These are phyloP conservation scores for Phytophthora meadii DNA, from an alignment of 352 stramenopile genomes.

Conservation along the genomic window DNA sequence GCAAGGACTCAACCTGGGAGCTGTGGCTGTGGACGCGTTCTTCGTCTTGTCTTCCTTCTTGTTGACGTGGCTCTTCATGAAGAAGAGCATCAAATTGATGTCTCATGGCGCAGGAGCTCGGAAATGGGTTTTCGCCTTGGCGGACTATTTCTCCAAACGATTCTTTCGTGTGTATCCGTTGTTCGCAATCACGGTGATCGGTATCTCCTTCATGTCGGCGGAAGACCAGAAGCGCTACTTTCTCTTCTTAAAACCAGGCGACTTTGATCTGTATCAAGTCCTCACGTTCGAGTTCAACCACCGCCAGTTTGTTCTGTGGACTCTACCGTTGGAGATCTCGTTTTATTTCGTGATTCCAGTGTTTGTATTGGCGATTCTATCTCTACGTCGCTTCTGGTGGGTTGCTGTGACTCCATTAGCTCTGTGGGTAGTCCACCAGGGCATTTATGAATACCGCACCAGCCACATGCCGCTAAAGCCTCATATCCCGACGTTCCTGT, in stretches of 20 bases:
- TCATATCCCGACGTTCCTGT: conserved; percentile 47
- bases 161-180: conserved; percentile 70
- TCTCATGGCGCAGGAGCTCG: conserved; percentile 23
- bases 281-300: conserved; percentile 47
- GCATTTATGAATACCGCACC: conserved; percentile 30
- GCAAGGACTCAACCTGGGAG: conserved; percentile 31
- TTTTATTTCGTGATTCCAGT: conserved; percentile 58
- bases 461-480: conserved; percentile 37
- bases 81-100: conserved; percentile 40
- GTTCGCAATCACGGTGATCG: conserved; percentile 41
- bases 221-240: conserved; percentile 41
- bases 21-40: conserved; percentile 48
- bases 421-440: conserved; percentile 37
- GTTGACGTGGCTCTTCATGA: conserved; percentile 51
- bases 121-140: conserved; percentile 27
- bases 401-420: conserved; percentile 26
- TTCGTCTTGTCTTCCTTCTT: conserved; percentile 61
- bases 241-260: conserved; percentile 26
- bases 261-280: conserved; percentile 49
- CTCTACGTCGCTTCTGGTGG: conserved; percentile 39
- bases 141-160: conserved; percentile 57
- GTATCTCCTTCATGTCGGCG: conserved; percentile 38
- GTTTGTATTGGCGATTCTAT: conserved; percentile 38
- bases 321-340: conserved; percentile 55
- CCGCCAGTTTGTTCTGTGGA: conserved; percentile 61